Conservation (phyloP, 306 rosid genomes). For the Cucumis sativus region Cucumber_9930_V3 NC_026657.2:23834501-23835000, state of each 20-base stretch:
- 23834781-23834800: constrained; percentile 90
- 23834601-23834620: neutral
- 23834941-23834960: constrained; percentile 16
- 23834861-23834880: constrained; percentile 77
- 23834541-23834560: too few relatives aligned
- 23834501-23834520: neutral
- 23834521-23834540: neutral
- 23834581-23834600: neutral
- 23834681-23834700: neutral
- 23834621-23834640: neutral
- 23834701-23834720: neutral
- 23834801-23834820: constrained; percentile 98
- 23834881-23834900: constrained; percentile 43
- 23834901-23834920: constrained; percentile 9
- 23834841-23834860: constrained; percentile 97
- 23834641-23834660: neutral
- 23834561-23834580: neutral
- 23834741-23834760: constrained; percentile 93
- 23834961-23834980: constrained; percentile 19
- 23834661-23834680: neutral
- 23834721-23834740: constrained; percentile 69
- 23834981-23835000: constrained; percentile 16
- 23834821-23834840: constrained; percentile 95
- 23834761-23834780: constrained; percentile 86
- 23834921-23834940: constrained; percentile 18